Base-by-base conservation (phyloP, 202 grass and related monocot genomes). In the Saccharum hybrid region DNA sequence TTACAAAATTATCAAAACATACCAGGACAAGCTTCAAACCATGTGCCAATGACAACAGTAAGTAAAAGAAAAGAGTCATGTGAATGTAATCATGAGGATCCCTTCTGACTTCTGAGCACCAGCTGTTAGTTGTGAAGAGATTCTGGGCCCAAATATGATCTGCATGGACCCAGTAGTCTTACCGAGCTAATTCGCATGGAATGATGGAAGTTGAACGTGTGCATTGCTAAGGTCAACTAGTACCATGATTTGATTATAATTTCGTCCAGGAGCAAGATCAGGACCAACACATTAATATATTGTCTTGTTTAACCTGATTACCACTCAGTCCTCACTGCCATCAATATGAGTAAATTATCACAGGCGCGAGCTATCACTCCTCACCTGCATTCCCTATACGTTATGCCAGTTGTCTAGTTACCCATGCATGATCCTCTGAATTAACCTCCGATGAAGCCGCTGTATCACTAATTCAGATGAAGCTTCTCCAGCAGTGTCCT, bases 221-320 rank as follows among this genome's bases (percentile, higher is more conserved):
- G 34, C 34, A 56, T 14, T 23, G 59, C 60, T 34, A 18, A 45
- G 63, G 34, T 57, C 59, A 66, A 74, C 56, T 22, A 34, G 68
- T 42, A 71, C 36, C n/a, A 56, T 41, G 43, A 72, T 86, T 73
- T 73, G 36, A 23, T 74, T 74, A 74, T 45, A 81, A 67, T 81
- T 81, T 63, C 26, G n/a, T 38, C 22, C 15, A 65, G 22, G 16
- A 78, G n/a, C 19, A 46, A 45, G 38, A 77, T 2, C 33, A 66
- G 59, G 68, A 43, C 60, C 10, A 34, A 2, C 73, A 69, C 11
- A 43, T 60, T n/a, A 43, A 42, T 15, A 41, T 43, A 78, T 23
- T 61, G 38, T 37, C 81, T 42, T 54, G n/a, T 59, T 81, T 22
- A 56, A 22, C 56, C 2, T 71, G 68, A 45, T 77, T 10, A n/a